Evolutionary conservation across 2,329 filamentous ascomycete species (phyloP), one percentile per base, ranked within the genome.

Genomic region (Didymella glomerata): DNA sequence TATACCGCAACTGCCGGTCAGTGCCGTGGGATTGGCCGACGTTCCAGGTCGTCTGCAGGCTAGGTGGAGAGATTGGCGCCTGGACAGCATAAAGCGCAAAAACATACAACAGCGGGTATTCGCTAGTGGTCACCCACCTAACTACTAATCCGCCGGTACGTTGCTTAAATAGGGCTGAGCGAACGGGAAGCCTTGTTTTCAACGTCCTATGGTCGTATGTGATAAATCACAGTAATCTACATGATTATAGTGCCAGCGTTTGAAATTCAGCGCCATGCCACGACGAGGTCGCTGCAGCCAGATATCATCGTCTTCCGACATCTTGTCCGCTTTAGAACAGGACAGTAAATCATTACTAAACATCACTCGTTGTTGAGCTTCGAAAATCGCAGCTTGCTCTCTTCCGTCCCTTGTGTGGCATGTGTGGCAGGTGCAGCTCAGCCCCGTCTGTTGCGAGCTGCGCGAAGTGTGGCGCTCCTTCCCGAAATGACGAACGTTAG

Each of bases 111-210:
- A 14, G 20, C 18, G 18, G 38, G 38, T 24, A 24, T 41, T 24
- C 38, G 38, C 38, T 24, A 24, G 38, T 41, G 20, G 11, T 20
- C 36, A 40, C 36, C 36, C 18, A 40, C 36, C 36, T 40, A 20
- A 40, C 36, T 40, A 40, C 36, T 40, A 40, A 40, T 40, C 36
- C 36, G 36, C 36, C 36, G 18, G 36, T 40, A 20, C 36, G 36
- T 40, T 40, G 36, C 36, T 40, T 40, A 11, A 20, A 40, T 40
- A 40, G 36, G 36, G 36, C 36, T 40, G 36, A 40, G 36, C 36
- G 18, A 40, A 40, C 36, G 36, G 36, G 18, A 40, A 40, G 36
- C 36, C 36, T 40, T 40, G 36, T 40, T 40, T 40, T 40, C 36
- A 20, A 40, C 36, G 36, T 40, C 18, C n/a, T 40, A 18, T 20